These are phyloP conservation scores for Phoma sp. DNA, from an alignment of 2,329 filamentous ascomycete species.

Conservation along the genomic window DNA sequence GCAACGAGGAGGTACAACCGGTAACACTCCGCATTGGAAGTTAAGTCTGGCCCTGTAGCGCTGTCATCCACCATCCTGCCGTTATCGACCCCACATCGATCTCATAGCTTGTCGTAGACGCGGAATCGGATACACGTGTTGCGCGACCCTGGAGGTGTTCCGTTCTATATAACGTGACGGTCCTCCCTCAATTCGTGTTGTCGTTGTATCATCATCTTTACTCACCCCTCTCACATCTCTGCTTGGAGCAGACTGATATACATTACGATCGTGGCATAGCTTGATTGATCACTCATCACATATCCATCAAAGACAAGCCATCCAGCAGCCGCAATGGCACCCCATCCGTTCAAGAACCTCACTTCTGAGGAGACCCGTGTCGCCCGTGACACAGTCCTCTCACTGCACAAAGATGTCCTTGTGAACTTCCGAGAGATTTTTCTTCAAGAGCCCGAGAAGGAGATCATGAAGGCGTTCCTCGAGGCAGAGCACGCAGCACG, in stretches of 20 bases:
- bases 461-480: conserved; percentile 57
- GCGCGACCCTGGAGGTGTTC: not conserved
- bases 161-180: conserved; percentile 1
- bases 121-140: conserved; percentile 17
- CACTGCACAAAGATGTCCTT: conserved; percentile 46
- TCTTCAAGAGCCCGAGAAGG: conserved; percentile 60
- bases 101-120: not conserved
- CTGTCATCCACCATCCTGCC: conserved; percentile 4
- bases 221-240: not conserved
- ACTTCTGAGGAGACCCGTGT: conserved; percentile 62
- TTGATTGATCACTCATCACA: not conserved
- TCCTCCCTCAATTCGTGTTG: not conserved
- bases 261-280: not conserved
- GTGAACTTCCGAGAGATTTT: conserved; percentile 60
- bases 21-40: not conserved
- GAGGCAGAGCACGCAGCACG: conserved; percentile 55
- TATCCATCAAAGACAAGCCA: not conserved
- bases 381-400: conserved; percentile 59
- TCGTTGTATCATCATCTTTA: not conserved
- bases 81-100: conserved; percentile 18
- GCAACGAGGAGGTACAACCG: conserved; percentile 19
- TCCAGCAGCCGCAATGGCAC: conserved; percentile 39
- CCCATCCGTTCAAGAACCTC: conserved; percentile 64
- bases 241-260: not conserved
- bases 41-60: not conserved